A percentile compares a stretch with the other conserved stretches of the same genome.
These are phyloP conservation scores for Saccharomycopsis phalli DNA, from an alignment of 1,139 yeast genomes.

Conservation along the genomic window DNA sequence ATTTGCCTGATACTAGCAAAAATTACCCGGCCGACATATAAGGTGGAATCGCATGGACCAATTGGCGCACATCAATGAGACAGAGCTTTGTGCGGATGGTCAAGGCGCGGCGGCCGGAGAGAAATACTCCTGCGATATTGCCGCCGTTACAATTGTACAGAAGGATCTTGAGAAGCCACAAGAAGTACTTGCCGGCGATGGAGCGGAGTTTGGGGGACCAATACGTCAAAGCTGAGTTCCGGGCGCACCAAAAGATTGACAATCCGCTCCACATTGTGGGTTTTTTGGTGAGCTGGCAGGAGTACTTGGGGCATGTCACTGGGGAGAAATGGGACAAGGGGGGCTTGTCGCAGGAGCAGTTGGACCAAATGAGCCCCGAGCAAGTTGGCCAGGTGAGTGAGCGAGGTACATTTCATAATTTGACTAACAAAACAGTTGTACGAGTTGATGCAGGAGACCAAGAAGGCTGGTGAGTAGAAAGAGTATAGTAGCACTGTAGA, in stretches of 20 bases:
- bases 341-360: conserved; percentile 51
- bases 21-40: too few relatives aligned
- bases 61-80: too few relatives aligned
- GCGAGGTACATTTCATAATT: too few relatives aligned
- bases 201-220: conserved; percentile 78
- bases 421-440: conserved; percentile 32
- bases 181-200: conserved; percentile 47
- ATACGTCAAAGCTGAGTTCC: conserved; percentile 84
- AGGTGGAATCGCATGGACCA: too few relatives aligned
- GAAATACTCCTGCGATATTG: conserved; percentile 50
- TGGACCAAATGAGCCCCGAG: conserved; percentile 83
- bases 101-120: conserved; percentile 49
- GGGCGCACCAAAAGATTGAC: conserved; percentile 72
- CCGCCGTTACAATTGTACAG: conserved; percentile 79
- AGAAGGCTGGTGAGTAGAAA: conserved; percentile 22
- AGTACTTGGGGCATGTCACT: conserved; percentile 62
- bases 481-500: background rate
- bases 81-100: conserved; percentile 38
- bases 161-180: conserved; percentile 71
- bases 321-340: conserved; percentile 70
- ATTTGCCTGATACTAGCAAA: too few relatives aligned
- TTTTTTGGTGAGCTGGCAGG: conserved; percentile 91
- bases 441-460: conserved; percentile 61
- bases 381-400: conserved; percentile 63
- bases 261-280: conserved; percentile 93